Evolutionary conservation across 2,329 filamentous ascomycete genomes (phyloP).

Genomic region (Chlorencoelia australis): DNA sequence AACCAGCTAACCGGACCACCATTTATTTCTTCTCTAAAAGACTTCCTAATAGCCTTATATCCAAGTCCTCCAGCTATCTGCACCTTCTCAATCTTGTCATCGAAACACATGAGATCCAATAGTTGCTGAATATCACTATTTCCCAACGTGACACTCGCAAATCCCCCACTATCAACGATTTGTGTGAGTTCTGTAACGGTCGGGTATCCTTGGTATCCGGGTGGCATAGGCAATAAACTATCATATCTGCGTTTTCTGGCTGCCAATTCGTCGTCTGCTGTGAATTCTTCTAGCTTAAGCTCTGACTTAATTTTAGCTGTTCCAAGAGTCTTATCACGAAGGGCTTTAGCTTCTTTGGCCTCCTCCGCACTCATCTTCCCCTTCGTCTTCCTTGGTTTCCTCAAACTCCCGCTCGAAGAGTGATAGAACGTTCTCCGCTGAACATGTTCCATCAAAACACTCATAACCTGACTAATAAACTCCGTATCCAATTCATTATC

Average conservation of each 20-base stretch:
- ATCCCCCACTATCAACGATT: slow-evolving; percentile 56
- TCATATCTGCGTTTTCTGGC: slow-evolving; percentile 14
- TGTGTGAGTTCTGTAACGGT: slow-evolving; percentile 69
- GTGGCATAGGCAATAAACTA: slow-evolving; percentile 38
- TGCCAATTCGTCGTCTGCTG: slow-evolving; percentile 13
- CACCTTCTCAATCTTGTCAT: slow-evolving; percentile 68
- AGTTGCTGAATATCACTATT: slow-evolving; percentile 76
- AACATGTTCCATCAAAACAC: slow-evolving; percentile 64
- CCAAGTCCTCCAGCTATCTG: slow-evolving; percentile 21
- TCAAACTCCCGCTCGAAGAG: slow-evolving; percentile 30
- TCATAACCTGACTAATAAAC: slow-evolving; percentile 70
- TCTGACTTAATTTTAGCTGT: background rate
- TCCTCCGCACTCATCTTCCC: slow-evolving; percentile 37
- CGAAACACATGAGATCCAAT: slow-evolving; percentile 79
- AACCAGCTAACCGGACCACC: slow-evolving; percentile 36
- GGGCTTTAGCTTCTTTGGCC: slow-evolving; percentile 29
- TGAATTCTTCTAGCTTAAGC: slow-evolving; percentile 9
- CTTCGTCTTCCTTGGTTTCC: slow-evolving; percentile 45
- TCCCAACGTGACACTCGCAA: slow-evolving; percentile 59
- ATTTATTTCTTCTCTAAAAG: slow-evolving; percentile 28
- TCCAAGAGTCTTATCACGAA: slow-evolving; percentile 17
- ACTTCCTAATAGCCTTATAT: slow-evolving; percentile 27
- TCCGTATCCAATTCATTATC: slow-evolving; percentile 83
- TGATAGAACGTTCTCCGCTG: slow-evolving; percentile 62
- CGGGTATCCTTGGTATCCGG: slow-evolving; percentile 69